Conservation (phyloP, 768 basidiomycete genomes). For the Lactarius quietus region DNA sequence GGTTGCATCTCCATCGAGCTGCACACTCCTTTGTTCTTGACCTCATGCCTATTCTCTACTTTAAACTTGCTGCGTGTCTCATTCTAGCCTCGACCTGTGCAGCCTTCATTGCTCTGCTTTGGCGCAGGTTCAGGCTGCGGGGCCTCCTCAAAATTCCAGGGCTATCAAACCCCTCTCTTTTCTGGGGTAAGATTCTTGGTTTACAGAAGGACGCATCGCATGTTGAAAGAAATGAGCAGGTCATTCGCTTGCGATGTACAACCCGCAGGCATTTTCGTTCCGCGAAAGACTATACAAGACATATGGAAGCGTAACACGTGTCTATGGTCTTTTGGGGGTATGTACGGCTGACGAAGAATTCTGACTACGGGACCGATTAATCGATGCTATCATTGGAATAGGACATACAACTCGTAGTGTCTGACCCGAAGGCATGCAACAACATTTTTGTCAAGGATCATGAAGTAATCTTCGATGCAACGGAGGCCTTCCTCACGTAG, state of each 20-base stretch:
- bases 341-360: background rate
- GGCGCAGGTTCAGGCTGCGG: background rate
- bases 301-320: background rate
- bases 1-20: no score
- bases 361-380: background rate
- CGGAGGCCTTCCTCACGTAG: background rate
- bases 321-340: conserved; percentile 8
- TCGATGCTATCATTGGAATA: background rate
- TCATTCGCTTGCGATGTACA: background rate
- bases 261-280: background rate
- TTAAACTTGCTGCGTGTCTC: background rate
- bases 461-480: background rate
- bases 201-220: background rate
- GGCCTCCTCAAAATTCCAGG: conserved; percentile 5
- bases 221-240: conserved; percentile 1
- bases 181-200: background rate
- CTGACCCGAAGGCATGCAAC: conserved; percentile 10
- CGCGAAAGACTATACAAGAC: background rate
- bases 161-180: background rate
- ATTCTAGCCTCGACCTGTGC: background rate
- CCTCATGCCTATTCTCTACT: background rate
- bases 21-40: background rate
- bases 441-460: conserved; percentile 9
- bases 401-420: conserved; percentile 7
- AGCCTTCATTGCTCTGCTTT: background rate